Evolutionary conservation across 1,284 basidiomycete species (phyloP).

Genomic region (Microbotryum scabiosae): DNA sequence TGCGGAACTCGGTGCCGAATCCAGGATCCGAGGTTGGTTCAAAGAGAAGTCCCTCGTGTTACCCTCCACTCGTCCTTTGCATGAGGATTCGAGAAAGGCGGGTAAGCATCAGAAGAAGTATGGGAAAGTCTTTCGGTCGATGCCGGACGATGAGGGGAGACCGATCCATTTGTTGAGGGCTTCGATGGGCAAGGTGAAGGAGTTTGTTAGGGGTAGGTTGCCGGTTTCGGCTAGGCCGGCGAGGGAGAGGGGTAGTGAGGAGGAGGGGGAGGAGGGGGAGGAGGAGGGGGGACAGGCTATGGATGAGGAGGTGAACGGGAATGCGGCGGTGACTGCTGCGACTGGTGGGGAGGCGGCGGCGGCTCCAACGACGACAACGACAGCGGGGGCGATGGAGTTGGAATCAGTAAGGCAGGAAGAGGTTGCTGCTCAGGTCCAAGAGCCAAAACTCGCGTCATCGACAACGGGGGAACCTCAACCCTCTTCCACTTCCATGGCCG

Average conservation of each 20-base stretch:
- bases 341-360: no score
- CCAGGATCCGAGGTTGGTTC: constrained; percentile 23
- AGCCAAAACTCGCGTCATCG: no score
- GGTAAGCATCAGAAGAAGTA: constrained; percentile 30
- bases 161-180: constrained; percentile 25
- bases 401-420: no score
- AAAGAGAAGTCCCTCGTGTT: constrained; percentile 29
- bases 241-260: background rate
- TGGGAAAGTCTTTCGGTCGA: constrained; percentile 25
- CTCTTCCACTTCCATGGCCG: no score
- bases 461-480: no score
- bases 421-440: no score
- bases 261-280: background rate
- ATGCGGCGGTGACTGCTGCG: background rate
- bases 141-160: constrained; percentile 27
- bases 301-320: background rate
- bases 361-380: no score
- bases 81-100: constrained; percentile 24
- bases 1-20: constrained; percentile 17
- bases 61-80: constrained; percentile 23
- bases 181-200: constrained; percentile 25
- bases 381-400: no score
- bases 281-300: background rate
- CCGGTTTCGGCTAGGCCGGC: constrained; percentile 1
- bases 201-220: constrained; percentile 16